phyloP scores from a whole-genome alignment of 75 land plant species.

The Pinus tabuliformis region DNA sequence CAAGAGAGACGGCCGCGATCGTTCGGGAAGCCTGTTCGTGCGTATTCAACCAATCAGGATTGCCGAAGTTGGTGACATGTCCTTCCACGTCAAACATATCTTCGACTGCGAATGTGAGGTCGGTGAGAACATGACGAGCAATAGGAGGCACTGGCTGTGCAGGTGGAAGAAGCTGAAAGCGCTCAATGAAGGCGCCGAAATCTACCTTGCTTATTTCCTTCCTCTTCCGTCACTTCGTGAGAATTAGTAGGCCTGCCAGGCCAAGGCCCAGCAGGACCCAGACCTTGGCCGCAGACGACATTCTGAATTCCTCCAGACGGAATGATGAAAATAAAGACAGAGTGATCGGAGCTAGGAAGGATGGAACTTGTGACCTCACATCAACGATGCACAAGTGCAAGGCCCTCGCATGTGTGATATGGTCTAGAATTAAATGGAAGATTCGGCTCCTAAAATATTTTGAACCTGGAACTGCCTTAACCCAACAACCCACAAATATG shows the following conservation, averaged over 20 bases:
- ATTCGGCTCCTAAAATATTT: too few relatives aligned
- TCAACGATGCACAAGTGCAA: too few relatives aligned
- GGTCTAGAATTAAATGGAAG: too few relatives aligned
- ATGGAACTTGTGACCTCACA: too few relatives aligned
- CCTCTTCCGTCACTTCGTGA: constrained; percentile 23
- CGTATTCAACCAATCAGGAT: constrained; percentile 74
- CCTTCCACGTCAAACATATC: constrained; percentile 94
- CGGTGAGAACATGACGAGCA: constrained; percentile 66
- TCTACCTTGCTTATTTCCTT: constrained; percentile 12
- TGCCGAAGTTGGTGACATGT: constrained; percentile 82
- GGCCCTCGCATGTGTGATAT: too few relatives aligned
- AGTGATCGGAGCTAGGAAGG: too few relatives aligned
- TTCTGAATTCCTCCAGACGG: too few relatives aligned
- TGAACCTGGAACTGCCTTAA: too few relatives aligned
- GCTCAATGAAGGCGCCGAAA: constrained; percentile 75
- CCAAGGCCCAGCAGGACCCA: constrained; percentile 76
- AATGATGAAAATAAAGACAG: too few relatives aligned
- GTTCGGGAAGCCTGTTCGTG: constrained; percentile 71
- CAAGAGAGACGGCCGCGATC: constrained; percentile 53
- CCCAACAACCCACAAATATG: too few relatives aligned
- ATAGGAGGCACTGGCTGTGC: constrained; percentile 90
- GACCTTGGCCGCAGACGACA: constrained; percentile 19
- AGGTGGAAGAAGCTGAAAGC: constrained; percentile 70
- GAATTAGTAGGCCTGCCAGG: constrained; percentile 60
- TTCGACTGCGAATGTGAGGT: constrained; percentile 69